Base-by-base conservation (phyloP, 805 yeast genomes). In the Debaryomyces castellii region DNA sequence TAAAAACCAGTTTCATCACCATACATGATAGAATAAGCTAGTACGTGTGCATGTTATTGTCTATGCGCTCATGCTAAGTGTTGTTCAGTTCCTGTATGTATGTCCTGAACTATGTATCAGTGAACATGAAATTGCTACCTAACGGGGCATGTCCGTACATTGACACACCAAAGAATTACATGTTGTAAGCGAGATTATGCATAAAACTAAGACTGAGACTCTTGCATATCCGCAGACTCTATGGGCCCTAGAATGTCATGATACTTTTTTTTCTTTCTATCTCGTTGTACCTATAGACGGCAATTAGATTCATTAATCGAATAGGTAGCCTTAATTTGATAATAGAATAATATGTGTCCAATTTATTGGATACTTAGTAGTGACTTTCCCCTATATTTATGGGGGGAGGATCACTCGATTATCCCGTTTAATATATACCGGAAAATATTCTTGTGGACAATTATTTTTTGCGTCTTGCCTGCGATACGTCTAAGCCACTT, bases 151-250 rank as follows among this genome's bases (percentile, higher is more conserved):
- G 18, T 16, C 18, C 18, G 6, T 30, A 30, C 18, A 30, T 30
- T 30, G 33, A 30, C 33, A 30, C 33, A 30, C 33, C n/a, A 30
- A 30, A 30, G n/a, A n/a, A n/a, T n/a, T n/a, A n/a, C n/a, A n/a
- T n/a, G n/a, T 14, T n/a, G 12, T n/a, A 30, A 30, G 33, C 33
- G 33, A 30, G 33, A 30, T 30, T 30, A 30, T 30, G 33, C 14
- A 30, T 18, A 25, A 25, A 25, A 25, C 12, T 9, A 25, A 25
- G 28, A 10, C 6, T 25, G 28, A 10, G 8, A 25, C 12, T 9
- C 28, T 25, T 25, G 28, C 28, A 25, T 25, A 25, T 10, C 12
- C 28, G 11, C 12, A 12, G 28, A 25, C n/a, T 4, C 7, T 7
- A 9, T 10, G 3, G 28, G 28, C 12, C 7, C 11, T 4, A 25